phyloP scores from a whole-genome alignment of 2,329 filamentous ascomycete genomes.

The Scorias spongiosa region DNA sequence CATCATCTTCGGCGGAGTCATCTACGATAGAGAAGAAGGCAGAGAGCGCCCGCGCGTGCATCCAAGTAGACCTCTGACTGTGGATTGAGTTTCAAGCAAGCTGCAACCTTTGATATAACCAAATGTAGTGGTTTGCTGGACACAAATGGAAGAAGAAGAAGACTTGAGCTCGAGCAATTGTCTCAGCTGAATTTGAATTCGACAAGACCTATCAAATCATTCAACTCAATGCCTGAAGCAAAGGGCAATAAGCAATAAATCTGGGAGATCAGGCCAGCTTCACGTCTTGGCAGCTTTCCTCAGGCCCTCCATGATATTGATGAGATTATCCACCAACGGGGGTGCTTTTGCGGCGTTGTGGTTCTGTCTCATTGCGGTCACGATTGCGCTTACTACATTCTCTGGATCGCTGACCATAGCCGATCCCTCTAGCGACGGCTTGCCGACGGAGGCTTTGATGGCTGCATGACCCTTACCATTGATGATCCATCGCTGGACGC shows the following conservation, averaged over 20 bases:
- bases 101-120: no score
- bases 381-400: slow-evolving; percentile 42
- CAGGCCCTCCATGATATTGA: slow-evolving; percentile 47
- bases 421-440: slow-evolving; percentile 5
- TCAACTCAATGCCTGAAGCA: no score
- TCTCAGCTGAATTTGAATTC: no score
- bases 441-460: slow-evolving; percentile 13
- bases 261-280: not conserved
- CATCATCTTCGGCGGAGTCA: slow-evolving; percentile 25
- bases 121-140: no score
- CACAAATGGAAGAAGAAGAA: no score
- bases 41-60: not conserved
- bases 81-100: no score
- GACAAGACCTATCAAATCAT: no score
- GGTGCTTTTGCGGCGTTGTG: slow-evolving; percentile 31
- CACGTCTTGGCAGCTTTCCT: slow-evolving; percentile 18
- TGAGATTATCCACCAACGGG: slow-evolving; percentile 52
- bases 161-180: no score
- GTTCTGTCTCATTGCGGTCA: slow-evolving; percentile 41
- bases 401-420: slow-evolving; percentile 39
- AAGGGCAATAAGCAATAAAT: no score
- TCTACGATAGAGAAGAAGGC: not conserved
- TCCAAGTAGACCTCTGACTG: no score
- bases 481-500: slow-evolving; percentile 28
- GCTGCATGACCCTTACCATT: slow-evolving; percentile 19